Evolutionary conservation across 2,329 filamentous ascomycete species (phyloP).

Genomic region (Phoma herbarum): DNA sequence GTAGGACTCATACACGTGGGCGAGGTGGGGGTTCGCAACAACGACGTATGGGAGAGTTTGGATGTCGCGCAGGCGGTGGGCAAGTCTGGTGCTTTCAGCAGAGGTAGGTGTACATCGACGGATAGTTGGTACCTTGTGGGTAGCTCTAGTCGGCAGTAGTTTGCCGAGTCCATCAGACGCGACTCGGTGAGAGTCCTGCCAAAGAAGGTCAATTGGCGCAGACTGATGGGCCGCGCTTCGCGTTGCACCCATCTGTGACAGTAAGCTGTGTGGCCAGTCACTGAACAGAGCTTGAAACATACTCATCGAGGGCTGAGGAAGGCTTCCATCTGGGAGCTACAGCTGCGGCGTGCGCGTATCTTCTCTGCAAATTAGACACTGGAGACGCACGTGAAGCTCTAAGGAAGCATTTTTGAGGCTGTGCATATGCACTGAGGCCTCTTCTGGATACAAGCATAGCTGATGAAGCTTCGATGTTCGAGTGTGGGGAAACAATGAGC

Average conservation of each 20-base stretch:
- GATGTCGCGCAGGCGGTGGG: slow-evolving; percentile 95
- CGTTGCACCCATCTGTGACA: slow-evolving; percentile 83
- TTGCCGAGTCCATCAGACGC: slow-evolving; percentile 90
- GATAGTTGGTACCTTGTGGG: slow-evolving; percentile 72
- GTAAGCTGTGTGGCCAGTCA: slow-evolving; percentile 16
- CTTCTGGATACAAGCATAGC: slow-evolving; percentile 29
- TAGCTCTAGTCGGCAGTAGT: slow-evolving; percentile 95
- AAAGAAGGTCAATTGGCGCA: slow-evolving; percentile 97
- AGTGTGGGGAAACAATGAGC: slow-evolving; percentile 25
- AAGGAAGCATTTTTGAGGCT: slow-evolving; percentile 4
- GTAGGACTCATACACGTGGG: slow-evolving; percentile 95
- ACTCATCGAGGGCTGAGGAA: slow-evolving; percentile 68
- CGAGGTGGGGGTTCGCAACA: slow-evolving; percentile 93
- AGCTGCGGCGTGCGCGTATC: slow-evolving; percentile 39
- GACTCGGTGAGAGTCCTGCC: slow-evolving; percentile 90
- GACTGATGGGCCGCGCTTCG: slow-evolving; percentile 92
- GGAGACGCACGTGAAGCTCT: slow-evolving; percentile 23
- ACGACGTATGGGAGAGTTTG: slow-evolving; percentile 95
- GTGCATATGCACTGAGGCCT: slow-evolving; percentile 16
- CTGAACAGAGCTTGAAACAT: slow-evolving; percentile 28
- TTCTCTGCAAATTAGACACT: neutral
- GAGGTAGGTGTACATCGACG: neutral
- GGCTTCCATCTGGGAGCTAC: slow-evolving; percentile 66
- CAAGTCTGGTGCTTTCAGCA: slow-evolving; percentile 66
- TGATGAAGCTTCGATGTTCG: slow-evolving; percentile 27